Base-by-base conservation (phyloP, 1,139 yeast genomes). In the Magnusiomyces sp. region DNA sequence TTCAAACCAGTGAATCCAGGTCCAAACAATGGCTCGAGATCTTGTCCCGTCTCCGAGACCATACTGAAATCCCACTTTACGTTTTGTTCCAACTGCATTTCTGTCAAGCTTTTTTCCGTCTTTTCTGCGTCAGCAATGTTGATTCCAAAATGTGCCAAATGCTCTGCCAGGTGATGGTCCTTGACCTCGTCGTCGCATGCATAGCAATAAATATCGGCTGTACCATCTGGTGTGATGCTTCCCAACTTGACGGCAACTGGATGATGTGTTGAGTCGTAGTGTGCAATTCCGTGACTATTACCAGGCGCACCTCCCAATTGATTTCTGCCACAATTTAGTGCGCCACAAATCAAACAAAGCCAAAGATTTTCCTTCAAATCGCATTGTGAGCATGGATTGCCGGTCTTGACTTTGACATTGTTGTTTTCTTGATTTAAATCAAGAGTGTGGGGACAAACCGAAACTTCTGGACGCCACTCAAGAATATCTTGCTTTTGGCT, bases 241-340 rank as follows among this genome's bases (percentile, higher is more conserved):
- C 98, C 98, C 49, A 92, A 70, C 62, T 92, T 92, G 9, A 90
- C 84, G 0, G 97, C 96, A 10, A 90, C 79, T 1, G 87, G 79
- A 64, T 94, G 98, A 0, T 67, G 69, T 0, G 71, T 59, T 1
- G 71, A 64, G 2, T 79, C 68, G 60, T 66, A 83, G 68, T 94
- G 99, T 0, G 67, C 66, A 57, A 92, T 70, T 0, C 95, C 97
- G 65, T 92, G 98, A 0, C 95, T 83, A 61, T 90, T 81, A 3
- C 99, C 99, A 27, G 86, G 81, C 32, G 88, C 79, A n/a, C 88
- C 82, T 33, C 97, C 98, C 61, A 85, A 87, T 65, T 92, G 98
- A 37, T 81, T 81, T 57, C 99, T 74, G 19, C 97, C 97, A 69
- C 99, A 92, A 1, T 97, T 97, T 10, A 89, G 63, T 43, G 76